Evolutionary conservation across 2,329 filamentous ascomycete species (phyloP).

Genomic region (Geosmithia morbida): DNA sequence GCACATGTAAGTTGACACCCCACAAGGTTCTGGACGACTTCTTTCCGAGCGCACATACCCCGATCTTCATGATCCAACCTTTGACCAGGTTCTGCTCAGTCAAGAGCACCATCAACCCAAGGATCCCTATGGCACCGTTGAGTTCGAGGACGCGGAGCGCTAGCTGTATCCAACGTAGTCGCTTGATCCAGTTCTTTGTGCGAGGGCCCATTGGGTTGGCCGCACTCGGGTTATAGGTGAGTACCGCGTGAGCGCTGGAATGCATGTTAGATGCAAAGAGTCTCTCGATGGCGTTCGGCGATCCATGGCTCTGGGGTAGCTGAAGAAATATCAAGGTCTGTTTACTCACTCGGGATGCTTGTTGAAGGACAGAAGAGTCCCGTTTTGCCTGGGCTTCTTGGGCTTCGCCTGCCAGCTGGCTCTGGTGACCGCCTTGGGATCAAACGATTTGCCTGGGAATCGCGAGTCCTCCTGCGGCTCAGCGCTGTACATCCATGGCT

Average conservation of each 20-base stretch:
- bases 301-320: background rate
- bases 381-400: constrained; percentile 50
- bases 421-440: constrained; percentile 74
- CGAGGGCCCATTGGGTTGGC: constrained; percentile 53
- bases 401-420: constrained; percentile 57
- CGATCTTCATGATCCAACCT: constrained; percentile 63
- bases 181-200: constrained; percentile 58
- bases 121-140: constrained; percentile 52
- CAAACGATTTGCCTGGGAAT: constrained; percentile 48
- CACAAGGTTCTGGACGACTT: no score
- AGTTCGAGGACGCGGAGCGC: constrained; percentile 52
- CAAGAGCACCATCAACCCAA: constrained; percentile 67
- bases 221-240: constrained; percentile 45
- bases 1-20: constrained; percentile 1
- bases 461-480: constrained; percentile 34
- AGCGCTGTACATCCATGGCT: constrained; percentile 60
- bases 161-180: constrained; percentile 55
- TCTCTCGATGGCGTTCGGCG: background rate
- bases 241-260: constrained; percentile 43
- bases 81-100: constrained; percentile 48
- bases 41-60: constrained; percentile 36
- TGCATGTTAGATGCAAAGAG: constrained; percentile 3
- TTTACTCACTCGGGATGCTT: constrained; percentile 65
- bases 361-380: constrained; percentile 71
- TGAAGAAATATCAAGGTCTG: background rate